phyloP scores from a whole-genome alignment of 441 rosid genomes.

The Bocquillonia castaneifolia region DNA sequence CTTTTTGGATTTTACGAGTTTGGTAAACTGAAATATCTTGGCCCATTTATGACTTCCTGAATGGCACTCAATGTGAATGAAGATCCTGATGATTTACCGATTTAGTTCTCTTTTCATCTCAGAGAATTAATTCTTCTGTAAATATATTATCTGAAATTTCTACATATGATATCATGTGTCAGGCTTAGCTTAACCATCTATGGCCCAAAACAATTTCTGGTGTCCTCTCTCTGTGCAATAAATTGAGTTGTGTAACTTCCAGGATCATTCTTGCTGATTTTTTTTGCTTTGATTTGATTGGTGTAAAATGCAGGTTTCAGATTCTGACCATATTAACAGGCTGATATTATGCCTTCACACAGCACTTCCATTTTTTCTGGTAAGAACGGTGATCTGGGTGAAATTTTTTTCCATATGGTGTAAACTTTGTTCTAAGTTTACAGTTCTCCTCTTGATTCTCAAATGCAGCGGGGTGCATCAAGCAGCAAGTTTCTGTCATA shows the following conservation, averaged over 20 bases:
- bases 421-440: neutral
- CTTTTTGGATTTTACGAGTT: neutral
- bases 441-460: slow-evolving; percentile 2
- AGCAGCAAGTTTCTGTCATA: slow-evolving; percentile 83
- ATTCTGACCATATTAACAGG: slow-evolving; percentile 87
- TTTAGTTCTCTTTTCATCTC: neutral
- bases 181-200: neutral
- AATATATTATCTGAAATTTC: neutral
- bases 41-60: neutral
- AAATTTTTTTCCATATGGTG: slow-evolving; percentile 5
- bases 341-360: slow-evolving; percentile 86
- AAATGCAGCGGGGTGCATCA: slow-evolving; percentile 77
- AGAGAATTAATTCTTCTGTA: neutral
- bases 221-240: slow-evolving; percentile 3
- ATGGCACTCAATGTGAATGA: neutral
- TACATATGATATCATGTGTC: neutral
- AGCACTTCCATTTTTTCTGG: slow-evolving; percentile 93
- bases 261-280: slow-evolving; percentile 2
- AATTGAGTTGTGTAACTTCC: neutral
- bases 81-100: neutral
- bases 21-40: neutral
- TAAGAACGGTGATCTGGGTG: slow-evolving; percentile 27
- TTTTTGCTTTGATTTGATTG: slow-evolving; percentile 13
- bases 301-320: slow-evolving; percentile 61
- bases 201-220: neutral